Evolutionary conservation across 208 protist species (phyloP).

Genomic region (Crithidia thermophila): DNA sequence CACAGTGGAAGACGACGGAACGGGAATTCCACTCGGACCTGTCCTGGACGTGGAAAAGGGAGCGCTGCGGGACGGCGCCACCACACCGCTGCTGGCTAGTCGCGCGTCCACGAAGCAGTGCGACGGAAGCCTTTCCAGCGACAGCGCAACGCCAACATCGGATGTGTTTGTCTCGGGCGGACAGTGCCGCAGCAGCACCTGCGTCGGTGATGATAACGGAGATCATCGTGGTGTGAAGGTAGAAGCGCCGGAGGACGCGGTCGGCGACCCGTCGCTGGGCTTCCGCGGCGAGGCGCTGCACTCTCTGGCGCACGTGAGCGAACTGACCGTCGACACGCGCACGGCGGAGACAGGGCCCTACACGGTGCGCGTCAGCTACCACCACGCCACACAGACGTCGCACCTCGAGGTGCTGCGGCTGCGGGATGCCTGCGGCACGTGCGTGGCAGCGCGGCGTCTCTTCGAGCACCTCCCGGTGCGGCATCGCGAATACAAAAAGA

Average conservation of each 20-base stretch:
- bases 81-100: constrained; percentile 58
- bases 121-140: background rate
- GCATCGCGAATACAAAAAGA: constrained; percentile 84
- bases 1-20: constrained; percentile 84
- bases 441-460: constrained; percentile 67
- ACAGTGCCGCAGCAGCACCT: background rate
- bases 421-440: constrained; percentile 71
- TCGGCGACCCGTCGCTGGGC: constrained; percentile 69
- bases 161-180: background rate
- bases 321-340: constrained; percentile 79
- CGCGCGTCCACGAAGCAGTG: constrained; percentile 72
- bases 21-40: constrained; percentile 56
- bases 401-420: constrained; percentile 12
- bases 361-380: constrained; percentile 54
- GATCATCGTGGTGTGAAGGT: too few species aligned
- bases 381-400: constrained; percentile 29
- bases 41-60: constrained; percentile 39
- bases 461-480: constrained; percentile 93
- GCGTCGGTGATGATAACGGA: background rate
- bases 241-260: background rate
- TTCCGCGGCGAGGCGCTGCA: constrained; percentile 98
- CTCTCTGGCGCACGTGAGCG: constrained; percentile 85
- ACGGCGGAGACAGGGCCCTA: constrained; percentile 35
- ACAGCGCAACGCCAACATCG: background rate
- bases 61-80: constrained; percentile 30